phyloP scores from a whole-genome alignment of 306 rosid genomes.

The Medicago truncatula region MtrunA17r5.0-ANR NC_053042.1:29867501-29868000 shows the following conservation, averaged over 20 bases:
- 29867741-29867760: not conserved
- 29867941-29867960: too few species aligned
- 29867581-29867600: conserved; percentile 1
- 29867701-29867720: not conserved
- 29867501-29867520: not conserved
- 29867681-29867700: not conserved
- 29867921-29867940: too few species aligned
- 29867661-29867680: conserved; percentile 9
- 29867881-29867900: too few species aligned
- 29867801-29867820: not conserved
- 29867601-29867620: not conserved
- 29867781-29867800: not conserved
- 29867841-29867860: too few species aligned
- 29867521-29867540: conserved; percentile 1
- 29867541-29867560: too few species aligned
- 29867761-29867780: conserved; percentile 5
- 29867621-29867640: not conserved
- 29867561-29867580: too few species aligned
- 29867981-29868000: conserved; percentile 5
- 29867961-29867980: not conserved
- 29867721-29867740: not conserved
- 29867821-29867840: too few species aligned
- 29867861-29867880: too few species aligned
- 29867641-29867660: not conserved
- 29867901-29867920: too few species aligned